Base-by-base conservation (phyloP, 306 rosid genomes). In the Lithocarpus polystachyus region DNA sequence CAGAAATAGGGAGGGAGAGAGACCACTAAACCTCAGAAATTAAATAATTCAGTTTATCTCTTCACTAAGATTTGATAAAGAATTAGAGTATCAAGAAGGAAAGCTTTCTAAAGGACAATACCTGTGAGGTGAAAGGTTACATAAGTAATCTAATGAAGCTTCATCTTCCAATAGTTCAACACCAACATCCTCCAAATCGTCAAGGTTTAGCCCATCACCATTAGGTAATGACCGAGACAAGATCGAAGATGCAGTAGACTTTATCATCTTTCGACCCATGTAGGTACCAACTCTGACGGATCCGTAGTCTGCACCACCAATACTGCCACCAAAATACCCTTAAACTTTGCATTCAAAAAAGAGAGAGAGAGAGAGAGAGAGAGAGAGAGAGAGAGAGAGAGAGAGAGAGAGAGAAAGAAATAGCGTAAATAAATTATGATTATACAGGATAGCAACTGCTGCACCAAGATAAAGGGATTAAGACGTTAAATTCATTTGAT, bases 61-160 rank as follows among this genome's bases (percentile, higher is more conserved):
- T 37, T 72, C 20, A 22, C 31, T 69, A 40, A 51, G 33, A 40
- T 18, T 43, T 22, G 29, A 69, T 11, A 45, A n/a, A 45, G 10
- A 10, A 51, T 81, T 72, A 60, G 12, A 29, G 68, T 52, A 62
- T 23, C 20, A 52, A 5, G 2, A 40, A 57, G 75, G 17, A 54
- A 76, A 79, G 45, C 22, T 8, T 19, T 53, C 12, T n/a, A 43
- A 74, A 68, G 5, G 20, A 26, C 19, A 33, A 82, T 80, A 95
- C 99, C 99, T 89, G 85, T 91, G 95, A 90, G 99, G 98, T 60
- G 95, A 54, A 84, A 95, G 82, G 83, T 92, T 92, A 85, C 98
- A 95, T 31, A 95, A 86, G 81, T 89, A 95, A 67, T 91, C 92
- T 78, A 95, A 81, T 37, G 89, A 85, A 26, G 96, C 83, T 84